Percentiles rank a stretch among this genome's conserved stretches.
These are phyloP conservation scores for Termitomyces sp. DNA, from an alignment of 768 basidiomycete species.

Conservation along the genomic window DNA sequence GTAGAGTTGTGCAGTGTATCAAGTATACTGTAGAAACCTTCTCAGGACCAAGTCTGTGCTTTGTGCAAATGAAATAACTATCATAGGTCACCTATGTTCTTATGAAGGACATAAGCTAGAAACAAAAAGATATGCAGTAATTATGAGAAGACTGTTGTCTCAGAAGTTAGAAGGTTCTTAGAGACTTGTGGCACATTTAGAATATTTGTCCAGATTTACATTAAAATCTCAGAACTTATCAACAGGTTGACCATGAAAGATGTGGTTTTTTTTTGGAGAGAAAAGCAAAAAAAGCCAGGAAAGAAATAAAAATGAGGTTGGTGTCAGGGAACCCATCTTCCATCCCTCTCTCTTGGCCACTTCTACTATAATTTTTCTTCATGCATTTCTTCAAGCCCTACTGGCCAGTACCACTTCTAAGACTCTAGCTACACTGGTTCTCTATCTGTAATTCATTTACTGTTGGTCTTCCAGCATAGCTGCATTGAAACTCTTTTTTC, in stretches of 20 bases:
- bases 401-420: too few relatives aligned
- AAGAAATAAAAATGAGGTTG: too few relatives aligned
- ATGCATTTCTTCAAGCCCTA: too few relatives aligned
- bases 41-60: neutral
- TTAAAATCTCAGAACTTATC: neutral
- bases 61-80: neutral
- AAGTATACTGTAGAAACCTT: neutral
- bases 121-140: neutral
- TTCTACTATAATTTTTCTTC: too few relatives aligned
- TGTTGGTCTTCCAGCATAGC: too few relatives aligned
- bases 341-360: too few relatives aligned
- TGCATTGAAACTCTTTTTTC: too few relatives aligned
- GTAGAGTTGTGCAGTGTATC: neutral
- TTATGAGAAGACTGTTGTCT: neutral
- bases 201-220: neutral
- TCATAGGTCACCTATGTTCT: neutral
- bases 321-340: too few relatives aligned
- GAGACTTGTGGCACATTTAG: too few relatives aligned
- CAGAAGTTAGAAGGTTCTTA: neutral
- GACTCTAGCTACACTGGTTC: too few relatives aligned
- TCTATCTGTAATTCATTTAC: too few relatives aligned
- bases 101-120: neutral
- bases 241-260: too few relatives aligned
- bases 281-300: constrained; percentile 11
- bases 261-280: constrained; percentile 14